These are phyloP conservation scores for Scheffersomyces parashehatae DNA, from an alignment of 1,139 yeast genomes.

Conservation along the genomic window DNA sequence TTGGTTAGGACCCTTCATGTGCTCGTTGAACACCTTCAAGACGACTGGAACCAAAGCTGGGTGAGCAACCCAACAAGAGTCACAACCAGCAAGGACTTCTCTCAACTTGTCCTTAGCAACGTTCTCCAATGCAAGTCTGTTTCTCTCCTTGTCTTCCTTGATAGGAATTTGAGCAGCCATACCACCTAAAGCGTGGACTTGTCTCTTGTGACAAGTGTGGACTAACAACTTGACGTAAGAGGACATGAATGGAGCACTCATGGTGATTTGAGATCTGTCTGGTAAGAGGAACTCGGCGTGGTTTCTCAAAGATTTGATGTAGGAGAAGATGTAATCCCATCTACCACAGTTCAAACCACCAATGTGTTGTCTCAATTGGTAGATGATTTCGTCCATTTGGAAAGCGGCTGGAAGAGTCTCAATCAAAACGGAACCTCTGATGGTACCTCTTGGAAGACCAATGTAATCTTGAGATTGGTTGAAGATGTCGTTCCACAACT, in stretches of 20 bases:
- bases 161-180: slow-evolving; percentile 35
- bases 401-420: slow-evolving; percentile 33
- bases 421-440: slow-evolving; percentile 31
- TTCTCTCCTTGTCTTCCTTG: slow-evolving; percentile 24
- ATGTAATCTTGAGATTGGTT: slow-evolving; percentile 27
- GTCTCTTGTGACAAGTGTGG: slow-evolving; percentile 29
- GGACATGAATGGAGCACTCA: slow-evolving; percentile 29
- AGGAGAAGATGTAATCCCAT: slow-evolving; percentile 32
- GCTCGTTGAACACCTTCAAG: slow-evolving; percentile 72
- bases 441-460: slow-evolving; percentile 25
- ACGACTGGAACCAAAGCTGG: slow-evolving; percentile 78
- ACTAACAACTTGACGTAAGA: slow-evolving; percentile 27
- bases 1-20: slow-evolving; percentile 86
- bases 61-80: slow-evolving; percentile 84
- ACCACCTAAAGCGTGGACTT: slow-evolving; percentile 33
- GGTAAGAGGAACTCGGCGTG: slow-evolving; percentile 25
- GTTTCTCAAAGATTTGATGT: slow-evolving; percentile 26
- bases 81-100: slow-evolving; percentile 75
- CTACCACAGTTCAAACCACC: slow-evolving; percentile 34
- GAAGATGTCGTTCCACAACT: slow-evolving; percentile 31
- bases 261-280: slow-evolving; percentile 27
- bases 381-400: slow-evolving; percentile 33
- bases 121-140: slow-evolving; percentile 25
- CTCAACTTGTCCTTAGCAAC: slow-evolving; percentile 39
- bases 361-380: slow-evolving; percentile 27